Base-by-base conservation (phyloP, 305 asterid genomes). In the Plantago coronopus region DNA sequence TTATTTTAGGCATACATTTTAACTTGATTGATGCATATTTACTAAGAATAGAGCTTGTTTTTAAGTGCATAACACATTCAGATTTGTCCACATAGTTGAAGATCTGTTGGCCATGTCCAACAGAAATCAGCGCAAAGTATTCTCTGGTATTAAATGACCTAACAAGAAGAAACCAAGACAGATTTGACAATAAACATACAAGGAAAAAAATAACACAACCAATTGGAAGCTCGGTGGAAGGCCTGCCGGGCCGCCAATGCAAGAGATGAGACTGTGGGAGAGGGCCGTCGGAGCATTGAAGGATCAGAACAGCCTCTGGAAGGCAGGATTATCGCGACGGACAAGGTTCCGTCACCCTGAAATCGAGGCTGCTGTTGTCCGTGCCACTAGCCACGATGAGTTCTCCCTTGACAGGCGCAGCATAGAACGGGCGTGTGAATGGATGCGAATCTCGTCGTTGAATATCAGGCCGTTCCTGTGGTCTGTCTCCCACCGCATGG, bases 201-300 rank as follows among this genome's bases (percentile, higher is more conserved):
- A 54, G n/a, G 19, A 29, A 29, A 29, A 31, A 37, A 25, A 29
- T 9, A 14, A 5, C 27, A 51, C 17, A 51, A 13, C 37, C n/a
- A 50, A 50, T 50, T 50, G 23, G 56, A 51, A 49, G 17, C 10
- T 14, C 38, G 31, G 4, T 9, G 9, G 29, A 29, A 51, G 55
- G n/a, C 66, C 17, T 5, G 5, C 27, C 18, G 18, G 59, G 50
- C 67, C 59, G 38, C 23, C 21, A 61, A 21, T 27, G 7, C 18
- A 61, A 58, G 73, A 66, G 70, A 91, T 91, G 98, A 78, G 88
- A 89, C 80, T 86, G 21, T 88, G 91, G 95, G 68, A 66, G 54
- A 77, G 75, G 84, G 94, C 82, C 64, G 70, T 84, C 50, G 91
- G 80, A 43, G 74, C 61, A 17, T 45, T 84, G 3, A 91, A 88